Evolutionary conservation across 202 grass and related monocot genomes (phyloP).

Genomic region (Setaria viridis): DNA sequence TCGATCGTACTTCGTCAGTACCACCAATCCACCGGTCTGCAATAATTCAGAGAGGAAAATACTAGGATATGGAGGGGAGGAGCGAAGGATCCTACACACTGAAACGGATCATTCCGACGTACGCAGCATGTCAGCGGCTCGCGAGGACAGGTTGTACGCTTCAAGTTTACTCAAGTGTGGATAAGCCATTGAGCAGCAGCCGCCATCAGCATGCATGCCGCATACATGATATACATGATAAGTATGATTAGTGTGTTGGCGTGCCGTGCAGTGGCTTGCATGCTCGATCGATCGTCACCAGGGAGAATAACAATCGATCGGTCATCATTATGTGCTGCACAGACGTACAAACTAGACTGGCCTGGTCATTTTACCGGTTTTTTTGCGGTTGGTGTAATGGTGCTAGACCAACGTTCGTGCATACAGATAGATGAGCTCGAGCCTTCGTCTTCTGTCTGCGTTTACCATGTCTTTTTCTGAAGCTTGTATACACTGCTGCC

Average conservation of each 20-base stretch:
- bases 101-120: conserved; percentile 11
- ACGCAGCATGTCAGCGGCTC: conserved; percentile 40
- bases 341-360: conserved; percentile 10
- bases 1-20: not conserved
- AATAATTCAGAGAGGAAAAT: conserved; percentile 57
- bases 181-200: conserved; percentile 22
- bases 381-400: not conserved
- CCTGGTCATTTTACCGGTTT: not conserved
- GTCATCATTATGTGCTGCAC: conserved; percentile 26
- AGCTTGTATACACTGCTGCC: not conserved
- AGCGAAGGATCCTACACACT: conserved; percentile 36
- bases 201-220: conserved; percentile 5
- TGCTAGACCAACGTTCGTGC: not conserved
- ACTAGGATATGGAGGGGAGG: not conserved
- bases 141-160: conserved; percentile 47
- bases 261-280: conserved; percentile 29
- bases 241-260: conserved; percentile 25
- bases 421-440: not conserved
- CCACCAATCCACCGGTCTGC: not conserved
- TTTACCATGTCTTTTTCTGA: not conserved
- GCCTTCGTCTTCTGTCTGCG: no score
- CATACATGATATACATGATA: conserved; percentile 16
- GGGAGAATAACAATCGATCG: not conserved
- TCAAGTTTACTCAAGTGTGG: conserved; percentile 54
- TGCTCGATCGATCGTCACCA: not conserved